A percentile compares a stretch with the other conserved stretches of the same genome.
Conservation (phyloP, 768 basidiomycete genomes). For the Albatrellus ellisii region DNA sequence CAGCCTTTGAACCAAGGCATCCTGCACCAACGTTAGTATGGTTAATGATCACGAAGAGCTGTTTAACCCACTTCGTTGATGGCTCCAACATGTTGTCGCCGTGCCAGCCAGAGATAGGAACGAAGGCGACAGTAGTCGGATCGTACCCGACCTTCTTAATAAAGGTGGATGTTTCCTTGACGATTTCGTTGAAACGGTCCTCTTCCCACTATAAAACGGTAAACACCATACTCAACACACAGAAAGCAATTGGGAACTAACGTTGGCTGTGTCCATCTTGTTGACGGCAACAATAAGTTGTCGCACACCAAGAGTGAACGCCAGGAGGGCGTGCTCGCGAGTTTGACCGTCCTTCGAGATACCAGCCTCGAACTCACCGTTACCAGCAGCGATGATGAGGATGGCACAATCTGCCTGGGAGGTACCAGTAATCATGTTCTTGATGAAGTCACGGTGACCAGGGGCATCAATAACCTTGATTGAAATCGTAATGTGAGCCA, state of each 20-base stretch:
- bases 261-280: slow-evolving; percentile 99
- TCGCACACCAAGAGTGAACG: slow-evolving; percentile 99
- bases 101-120: slow-evolving; percentile 99
- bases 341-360: slow-evolving; percentile 99
- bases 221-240: no score
- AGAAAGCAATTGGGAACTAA: slow-evolving; percentile 18
- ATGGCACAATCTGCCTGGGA: slow-evolving; percentile 99
- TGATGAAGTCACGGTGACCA: slow-evolving; percentile 99
- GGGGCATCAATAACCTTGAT: slow-evolving; percentile 94
- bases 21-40: slow-evolving; percentile 28
- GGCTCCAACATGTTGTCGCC: slow-evolving; percentile 99
- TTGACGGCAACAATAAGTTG: slow-evolving; percentile 99
- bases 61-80: slow-evolving; percentile 65
- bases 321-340: slow-evolving; percentile 98
- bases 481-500: slow-evolving; percentile 5
- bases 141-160: slow-evolving; percentile 99
- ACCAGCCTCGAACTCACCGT: slow-evolving; percentile 99
- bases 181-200: slow-evolving; percentile 98
- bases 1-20: slow-evolving; percentile 99
- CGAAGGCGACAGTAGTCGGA: slow-evolving; percentile 96
- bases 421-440: slow-evolving; percentile 99
- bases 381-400: slow-evolving; percentile 98
- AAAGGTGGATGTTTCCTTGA: slow-evolving; percentile 96
- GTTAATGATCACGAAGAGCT: background rate
- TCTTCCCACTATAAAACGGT: slow-evolving; percentile 78